Conservation (phyloP, 2,329 filamentous ascomycete species). For the Xylaria sp. region DNA sequence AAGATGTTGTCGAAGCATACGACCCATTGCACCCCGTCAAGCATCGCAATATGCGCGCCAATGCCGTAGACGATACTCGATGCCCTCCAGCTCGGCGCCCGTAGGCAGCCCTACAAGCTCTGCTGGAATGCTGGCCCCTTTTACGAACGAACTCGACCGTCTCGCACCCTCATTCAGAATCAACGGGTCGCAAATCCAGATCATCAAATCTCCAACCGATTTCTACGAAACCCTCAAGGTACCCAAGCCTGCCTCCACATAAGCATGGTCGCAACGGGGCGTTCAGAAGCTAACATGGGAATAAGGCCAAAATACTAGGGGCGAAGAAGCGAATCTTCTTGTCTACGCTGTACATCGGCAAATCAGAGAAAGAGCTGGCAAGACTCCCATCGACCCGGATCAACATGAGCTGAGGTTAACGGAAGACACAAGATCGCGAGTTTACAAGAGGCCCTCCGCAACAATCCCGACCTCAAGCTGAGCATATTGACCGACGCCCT, state of each 20-base stretch:
- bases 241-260: not conserved
- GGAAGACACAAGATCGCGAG: slow-evolving; percentile 70
- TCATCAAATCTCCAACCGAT: slow-evolving; percentile 82
- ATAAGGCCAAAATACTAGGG: slow-evolving; percentile 79
- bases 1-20: slow-evolving; percentile 47
- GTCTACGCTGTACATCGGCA: slow-evolving; percentile 97
- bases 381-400: slow-evolving; percentile 24
- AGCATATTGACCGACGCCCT: slow-evolving; percentile 93
- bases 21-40: slow-evolving; percentile 42
- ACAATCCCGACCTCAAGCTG: slow-evolving; percentile 80
- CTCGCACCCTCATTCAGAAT: slow-evolving; percentile 93
- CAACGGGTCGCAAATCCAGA: slow-evolving; percentile 79
- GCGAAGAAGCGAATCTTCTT: slow-evolving; percentile 87
- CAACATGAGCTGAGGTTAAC: slow-evolving; percentile 33
- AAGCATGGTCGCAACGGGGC: slow-evolving; percentile 21
- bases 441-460: slow-evolving; percentile 77
- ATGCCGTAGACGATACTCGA: slow-evolving; percentile 57
- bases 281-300: slow-evolving; percentile 4
- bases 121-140: slow-evolving; percentile 61
- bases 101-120: slow-evolving; percentile 47
- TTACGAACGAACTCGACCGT: slow-evolving; percentile 81
- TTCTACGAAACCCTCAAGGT: slow-evolving; percentile 95
- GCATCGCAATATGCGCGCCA: slow-evolving; percentile 44
- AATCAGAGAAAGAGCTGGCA: slow-evolving; percentile 87
- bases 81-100: slow-evolving; percentile 47